Percentiles rank a stretch among this genome's conserved stretches.
phyloP scores from a whole-genome alignment of 2,329 filamentous ascomycete species.

The Cryoendolithus antarcticus region DNA sequence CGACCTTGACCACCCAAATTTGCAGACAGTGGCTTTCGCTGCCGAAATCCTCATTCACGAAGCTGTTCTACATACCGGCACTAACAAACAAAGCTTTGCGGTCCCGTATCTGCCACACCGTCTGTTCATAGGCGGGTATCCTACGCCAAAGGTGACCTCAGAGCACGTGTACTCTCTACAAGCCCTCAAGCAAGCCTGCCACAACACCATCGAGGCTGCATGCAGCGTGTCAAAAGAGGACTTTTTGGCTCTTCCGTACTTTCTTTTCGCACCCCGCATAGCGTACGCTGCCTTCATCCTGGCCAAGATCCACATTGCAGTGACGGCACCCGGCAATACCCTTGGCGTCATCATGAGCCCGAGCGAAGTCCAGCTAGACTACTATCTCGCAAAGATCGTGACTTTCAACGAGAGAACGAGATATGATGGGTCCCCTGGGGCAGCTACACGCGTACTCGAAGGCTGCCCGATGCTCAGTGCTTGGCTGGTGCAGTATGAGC shows the following conservation, averaged over 20 bases:
- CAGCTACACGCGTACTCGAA: slow-evolving; percentile 1
- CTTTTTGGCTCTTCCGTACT: slow-evolving; percentile 12
- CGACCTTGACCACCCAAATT: slow-evolving; percentile 6
- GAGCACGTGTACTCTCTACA: slow-evolving; percentile 15
- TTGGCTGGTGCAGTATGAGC: slow-evolving; percentile 4
- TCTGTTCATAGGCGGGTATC: slow-evolving; percentile 17
- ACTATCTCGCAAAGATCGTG: slow-evolving; percentile 14
- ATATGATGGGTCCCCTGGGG: slow-evolving; percentile 1
- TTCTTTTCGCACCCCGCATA: slow-evolving; percentile 13
- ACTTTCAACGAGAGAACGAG: background rate
- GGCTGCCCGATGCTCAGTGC: slow-evolving; percentile 1
- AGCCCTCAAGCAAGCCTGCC: slow-evolving; percentile 12
- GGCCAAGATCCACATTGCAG: slow-evolving; percentile 17
- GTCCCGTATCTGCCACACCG: slow-evolving; percentile 19
- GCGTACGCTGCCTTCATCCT: slow-evolving; percentile 16
- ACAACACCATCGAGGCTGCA: slow-evolving; percentile 14
- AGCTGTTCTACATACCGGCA: slow-evolving; percentile 17
- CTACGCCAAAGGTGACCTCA: slow-evolving; percentile 12
- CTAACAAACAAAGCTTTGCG: slow-evolving; percentile 18
- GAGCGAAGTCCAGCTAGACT: slow-evolving; percentile 13
- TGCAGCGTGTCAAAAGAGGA: slow-evolving; percentile 6
- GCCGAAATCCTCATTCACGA: slow-evolving; percentile 18
- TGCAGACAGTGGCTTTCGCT: slow-evolving; percentile 16
- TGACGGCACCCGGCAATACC: slow-evolving; percentile 15
- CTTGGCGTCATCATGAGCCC: slow-evolving; percentile 15